Percentiles rank a stretch among this genome's conserved stretches.
These are phyloP conservation scores for Phialophora chinensis DNA, from an alignment of 2,329 filamentous ascomycete species.

Conservation along the genomic window DNA sequence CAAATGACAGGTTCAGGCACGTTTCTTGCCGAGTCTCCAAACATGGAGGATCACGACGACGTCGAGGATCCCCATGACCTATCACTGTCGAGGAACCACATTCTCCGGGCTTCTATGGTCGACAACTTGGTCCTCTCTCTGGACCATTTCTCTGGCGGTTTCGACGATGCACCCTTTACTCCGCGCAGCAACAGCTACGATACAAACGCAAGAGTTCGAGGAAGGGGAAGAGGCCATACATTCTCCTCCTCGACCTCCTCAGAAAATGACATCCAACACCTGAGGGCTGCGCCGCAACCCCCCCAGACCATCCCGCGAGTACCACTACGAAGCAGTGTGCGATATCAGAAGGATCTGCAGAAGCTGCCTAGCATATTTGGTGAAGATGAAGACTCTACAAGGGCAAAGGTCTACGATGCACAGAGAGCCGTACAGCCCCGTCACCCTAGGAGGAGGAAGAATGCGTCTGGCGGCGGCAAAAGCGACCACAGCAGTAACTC, in stretches of 20 bases:
- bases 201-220: constrained; percentile 47
- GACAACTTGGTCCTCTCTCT: constrained; percentile 95
- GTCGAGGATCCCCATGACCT: constrained; percentile 79
- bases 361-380: constrained; percentile 68
- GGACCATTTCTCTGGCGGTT: constrained; percentile 72
- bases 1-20: constrained; percentile 29
- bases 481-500: constrained; percentile 77
- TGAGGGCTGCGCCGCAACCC: constrained; percentile 47
- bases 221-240: constrained; percentile 63
- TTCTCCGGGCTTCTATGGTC: constrained; percentile 87
- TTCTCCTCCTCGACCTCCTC: constrained; percentile 66
- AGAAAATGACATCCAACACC: constrained; percentile 53
- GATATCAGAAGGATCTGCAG: constrained; percentile 48
- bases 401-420: constrained; percentile 46
- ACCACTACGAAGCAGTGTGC: constrained; percentile 41
- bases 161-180: constrained; percentile 25
- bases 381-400: constrained; percentile 48
- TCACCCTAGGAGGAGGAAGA: constrained; percentile 48
- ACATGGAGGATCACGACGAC: constrained; percentile 36
- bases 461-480: constrained; percentile 56
- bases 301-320: constrained; percentile 37
- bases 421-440: constrained; percentile 42
- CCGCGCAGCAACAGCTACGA: constrained; percentile 37
- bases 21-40: constrained; percentile 30
- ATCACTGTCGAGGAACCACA: constrained; percentile 75